Conservation (phyloP, 306 rosid genomes). For the Fagus sylvatica region DNA sequence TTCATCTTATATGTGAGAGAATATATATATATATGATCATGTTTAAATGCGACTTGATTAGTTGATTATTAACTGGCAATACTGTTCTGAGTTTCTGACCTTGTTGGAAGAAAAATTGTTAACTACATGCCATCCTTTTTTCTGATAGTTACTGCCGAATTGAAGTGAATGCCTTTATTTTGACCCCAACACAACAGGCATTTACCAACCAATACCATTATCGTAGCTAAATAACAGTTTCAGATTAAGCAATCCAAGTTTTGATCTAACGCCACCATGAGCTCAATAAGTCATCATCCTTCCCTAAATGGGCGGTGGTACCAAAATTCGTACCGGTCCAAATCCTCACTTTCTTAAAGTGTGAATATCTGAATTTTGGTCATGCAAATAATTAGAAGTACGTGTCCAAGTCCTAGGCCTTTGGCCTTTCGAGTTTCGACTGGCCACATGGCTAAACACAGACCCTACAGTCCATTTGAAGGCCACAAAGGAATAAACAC, state of each 20-base stretch:
- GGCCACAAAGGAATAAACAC: constrained; percentile 29
- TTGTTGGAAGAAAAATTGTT: no score
- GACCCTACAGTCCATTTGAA: constrained; percentile 8
- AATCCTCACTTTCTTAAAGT: neutral
- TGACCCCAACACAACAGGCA: no score
- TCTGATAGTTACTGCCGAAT: no score
- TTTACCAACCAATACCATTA: neutral
- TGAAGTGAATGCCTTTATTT: no score
- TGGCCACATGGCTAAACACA: neutral
- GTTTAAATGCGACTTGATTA: no score
- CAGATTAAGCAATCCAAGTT: neutral
- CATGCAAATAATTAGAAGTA: constrained; percentile 21
- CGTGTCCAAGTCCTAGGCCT: constrained; percentile 34
- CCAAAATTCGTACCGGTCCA: neutral
- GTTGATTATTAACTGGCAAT: no score
- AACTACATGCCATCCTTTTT: no score
- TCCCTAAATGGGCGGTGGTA: neutral
- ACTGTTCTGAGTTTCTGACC: no score
- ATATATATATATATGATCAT: neutral
- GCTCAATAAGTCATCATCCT: neutral
- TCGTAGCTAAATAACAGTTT: neutral
- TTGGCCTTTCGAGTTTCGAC: constrained; percentile 3
- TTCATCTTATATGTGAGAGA: no score
- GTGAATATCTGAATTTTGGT: constrained; percentile 26
- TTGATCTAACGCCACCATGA: neutral